Evolutionary conservation across 2,329 filamentous ascomycete genomes (phyloP).

Genomic region (Tolypocladium nubicola): DNA sequence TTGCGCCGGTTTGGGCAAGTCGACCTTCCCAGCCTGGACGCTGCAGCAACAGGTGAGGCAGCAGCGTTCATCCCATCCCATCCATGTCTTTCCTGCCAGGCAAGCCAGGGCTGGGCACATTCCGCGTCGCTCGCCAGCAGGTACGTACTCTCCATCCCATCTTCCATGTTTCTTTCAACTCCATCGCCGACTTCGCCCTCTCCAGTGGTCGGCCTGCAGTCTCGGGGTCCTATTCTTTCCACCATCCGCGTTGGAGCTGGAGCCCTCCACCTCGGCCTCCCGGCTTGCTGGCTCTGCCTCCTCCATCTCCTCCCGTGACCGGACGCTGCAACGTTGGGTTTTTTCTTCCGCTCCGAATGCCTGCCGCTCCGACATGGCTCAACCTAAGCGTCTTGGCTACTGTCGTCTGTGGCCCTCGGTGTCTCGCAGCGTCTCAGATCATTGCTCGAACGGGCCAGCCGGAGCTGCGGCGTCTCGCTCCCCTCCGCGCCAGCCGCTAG

Average conservation of each 20-base stretch:
- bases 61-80: not conserved
- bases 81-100: not conserved
- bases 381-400: not conserved
- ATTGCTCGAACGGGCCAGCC: conserved; percentile 8
- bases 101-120: not conserved
- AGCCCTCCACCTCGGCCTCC: not conserved
- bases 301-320: not conserved
- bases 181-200: not conserved
- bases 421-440: conserved; percentile 14
- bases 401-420: conserved; percentile 6
- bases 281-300: too few relatives aligned
- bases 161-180: not conserved
- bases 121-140: not conserved
- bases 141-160: not conserved
- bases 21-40: not conserved
- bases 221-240: not conserved
- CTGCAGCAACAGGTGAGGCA: not conserved
- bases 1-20: not conserved
- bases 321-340: not conserved
- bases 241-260: not conserved
- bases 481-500: conserved; percentile 5
- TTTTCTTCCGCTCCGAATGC: not conserved
- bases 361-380: not conserved
- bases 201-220: not conserved
- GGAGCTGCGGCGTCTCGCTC: conserved; percentile 2